Evolutionary conservation across 2,329 filamentous ascomycete species (phyloP).

Genomic region (Pseudopyrenochaeta lycopersici): DNA sequence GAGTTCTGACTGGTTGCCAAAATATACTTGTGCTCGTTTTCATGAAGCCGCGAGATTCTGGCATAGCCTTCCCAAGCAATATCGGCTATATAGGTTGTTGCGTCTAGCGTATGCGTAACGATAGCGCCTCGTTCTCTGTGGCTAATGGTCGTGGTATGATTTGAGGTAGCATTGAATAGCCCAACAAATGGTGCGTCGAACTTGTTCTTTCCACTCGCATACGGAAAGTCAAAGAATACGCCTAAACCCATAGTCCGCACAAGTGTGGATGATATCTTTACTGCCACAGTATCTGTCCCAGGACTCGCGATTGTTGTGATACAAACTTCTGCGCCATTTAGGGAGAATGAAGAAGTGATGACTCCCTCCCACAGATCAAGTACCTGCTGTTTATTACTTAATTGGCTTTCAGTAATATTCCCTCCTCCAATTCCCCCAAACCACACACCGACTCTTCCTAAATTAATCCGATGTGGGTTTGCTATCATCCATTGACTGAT

Average conservation of each 20-base stretch:
- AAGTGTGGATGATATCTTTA: constrained; percentile 55
- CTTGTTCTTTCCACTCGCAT: constrained; percentile 58
- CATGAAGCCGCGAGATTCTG: constrained; percentile 42
- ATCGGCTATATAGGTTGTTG: constrained; percentile 54
- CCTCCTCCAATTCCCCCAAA: constrained; percentile 54
- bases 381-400: constrained; percentile 53
- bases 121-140: constrained; percentile 41
- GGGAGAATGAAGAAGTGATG: constrained; percentile 56
- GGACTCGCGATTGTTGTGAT: constrained; percentile 59
- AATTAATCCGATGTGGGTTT: constrained; percentile 63
- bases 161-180: constrained; percentile 58
- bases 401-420: constrained; percentile 53
- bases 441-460: constrained; percentile 59
- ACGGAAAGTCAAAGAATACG: constrained; percentile 64
- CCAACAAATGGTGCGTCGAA: constrained; percentile 66
- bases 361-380: constrained; percentile 61
- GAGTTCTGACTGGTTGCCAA: constrained; percentile 43
- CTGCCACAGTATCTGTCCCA: constrained; percentile 57
- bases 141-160: constrained; percentile 54
- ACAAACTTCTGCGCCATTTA: constrained; percentile 50
- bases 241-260: constrained; percentile 52
- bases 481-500: constrained; percentile 64
- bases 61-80: constrained; percentile 50
- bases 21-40: constrained; percentile 56
- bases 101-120: constrained; percentile 57